These are phyloP conservation scores for Coelastrella sp. DNA, from an alignment of 139 green algal species.

Conservation along the genomic window DNA sequence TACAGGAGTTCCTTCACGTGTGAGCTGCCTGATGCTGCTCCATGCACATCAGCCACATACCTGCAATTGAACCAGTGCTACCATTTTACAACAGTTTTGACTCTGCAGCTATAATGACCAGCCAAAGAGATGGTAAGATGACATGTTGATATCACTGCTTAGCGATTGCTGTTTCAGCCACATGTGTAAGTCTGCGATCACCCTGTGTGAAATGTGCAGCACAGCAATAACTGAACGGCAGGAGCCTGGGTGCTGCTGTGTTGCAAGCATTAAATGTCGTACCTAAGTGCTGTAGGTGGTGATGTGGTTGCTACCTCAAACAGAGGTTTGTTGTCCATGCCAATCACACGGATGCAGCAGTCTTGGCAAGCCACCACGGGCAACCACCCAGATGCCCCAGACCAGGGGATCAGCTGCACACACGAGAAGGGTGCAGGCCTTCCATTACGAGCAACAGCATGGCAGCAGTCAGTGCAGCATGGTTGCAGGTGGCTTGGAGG, in stretches of 20 bases:
- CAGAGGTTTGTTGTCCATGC: constrained; percentile 25
- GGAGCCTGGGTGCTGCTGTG: neutral
- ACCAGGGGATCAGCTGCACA: constrained; percentile 64
- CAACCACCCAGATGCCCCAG: constrained; percentile 33
- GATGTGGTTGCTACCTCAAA: constrained; percentile 66
- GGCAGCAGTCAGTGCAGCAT: no score
- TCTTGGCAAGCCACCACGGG: constrained; percentile 76
- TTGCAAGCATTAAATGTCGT: neutral
- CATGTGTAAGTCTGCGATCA: no score
- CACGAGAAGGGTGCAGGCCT: no score
- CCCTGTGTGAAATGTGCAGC: no score
- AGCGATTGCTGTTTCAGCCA: no score
- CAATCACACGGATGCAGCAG: constrained; percentile 62
- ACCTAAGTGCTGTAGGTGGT: constrained; percentile 62
- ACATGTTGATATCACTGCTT: no score
- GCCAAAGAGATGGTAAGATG: no score
- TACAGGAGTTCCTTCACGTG: constrained; percentile 77
- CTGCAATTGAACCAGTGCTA: no score
- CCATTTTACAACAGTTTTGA: no score
- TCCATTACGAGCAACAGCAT: no score
- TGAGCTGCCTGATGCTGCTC: neutral
- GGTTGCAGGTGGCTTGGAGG: neutral
- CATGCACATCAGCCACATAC: constrained; percentile 33
- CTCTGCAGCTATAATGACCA: no score
- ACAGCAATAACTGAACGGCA: no score